Base-by-base conservation (phyloP, 148 eudicot genomes). In the Amaranthus palmeri region DNA sequence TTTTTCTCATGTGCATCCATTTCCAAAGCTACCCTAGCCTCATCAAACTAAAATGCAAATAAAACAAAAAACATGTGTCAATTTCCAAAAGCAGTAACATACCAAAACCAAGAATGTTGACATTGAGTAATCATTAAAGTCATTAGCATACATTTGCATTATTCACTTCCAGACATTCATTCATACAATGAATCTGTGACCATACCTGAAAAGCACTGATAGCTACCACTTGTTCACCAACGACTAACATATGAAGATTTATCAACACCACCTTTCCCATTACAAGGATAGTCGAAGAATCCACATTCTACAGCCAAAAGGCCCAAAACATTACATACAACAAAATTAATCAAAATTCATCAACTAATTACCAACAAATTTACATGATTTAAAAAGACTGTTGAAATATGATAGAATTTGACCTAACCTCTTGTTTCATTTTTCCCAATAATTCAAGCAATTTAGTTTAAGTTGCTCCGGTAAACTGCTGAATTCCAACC, bases 191-290 rank as follows among this genome's bases (percentile, higher is more conserved):
- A 45, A 43, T 11, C 5, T 45, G 5, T 44, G 47, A 64, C 67
- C 78, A 70, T 83, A 95, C 98, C 91, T 95, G 98, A 71, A 95
- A 95, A 72, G 98, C 93, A 78, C 91, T 91, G 71, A 91, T 92
- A 66, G 86, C 79, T 48, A 95, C 92, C 14, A 81, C 97, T 83
- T 92, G 78, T 82, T 95, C 98, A 61, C 98, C 98, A 53, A 93
- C 55, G 48, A 93, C 84, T 5, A 97, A 93, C 87, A 3, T 91
- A 89, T 2, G 98, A 93, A 10, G 98, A 93, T 76, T 93, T 93
- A 58, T 97, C 98, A 73, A 93, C 97, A 71, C 98, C 98, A 4
- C 98, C 88, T 86, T 93, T 93, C 59, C 98, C 98, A 95, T 88
- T 14, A 95, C 88, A 52, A 95, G 96, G 72, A 95, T 88, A 7